These are phyloP conservation scores for Globisporangium cystogenes DNA, from an alignment of 352 stramenopile genomes.

Conservation along the genomic window DNA sequence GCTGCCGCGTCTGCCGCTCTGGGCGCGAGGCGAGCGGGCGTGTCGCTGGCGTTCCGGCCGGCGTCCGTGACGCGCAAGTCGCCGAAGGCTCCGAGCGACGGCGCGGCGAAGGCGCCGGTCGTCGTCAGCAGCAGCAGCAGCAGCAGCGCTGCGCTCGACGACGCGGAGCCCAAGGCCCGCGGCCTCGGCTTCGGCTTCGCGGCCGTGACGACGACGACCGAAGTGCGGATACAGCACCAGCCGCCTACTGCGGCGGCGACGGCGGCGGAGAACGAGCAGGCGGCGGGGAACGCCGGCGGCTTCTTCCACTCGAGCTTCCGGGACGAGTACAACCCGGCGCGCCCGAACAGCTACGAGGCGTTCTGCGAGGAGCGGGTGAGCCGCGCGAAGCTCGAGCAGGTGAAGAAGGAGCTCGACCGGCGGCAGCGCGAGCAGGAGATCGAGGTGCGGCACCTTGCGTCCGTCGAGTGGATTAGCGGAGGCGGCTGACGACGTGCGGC, in stretches of 20 bases:
- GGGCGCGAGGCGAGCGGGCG: constrained; percentile 10
- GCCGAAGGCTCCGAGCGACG: neutral
- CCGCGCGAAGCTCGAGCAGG: constrained; percentile 73
- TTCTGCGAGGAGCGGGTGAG: constrained; percentile 79
- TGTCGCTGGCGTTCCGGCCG: constrained; percentile 57
- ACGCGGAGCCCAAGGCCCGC: constrained; percentile 2
- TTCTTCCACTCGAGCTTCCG: constrained; percentile 74
- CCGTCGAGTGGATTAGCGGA: too few relatives aligned
- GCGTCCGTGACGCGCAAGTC: constrained; percentile 44
- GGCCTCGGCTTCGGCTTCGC: constrained; percentile 29
- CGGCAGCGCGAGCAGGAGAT: constrained; percentile 69
- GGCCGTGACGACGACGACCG: constrained; percentile 16
- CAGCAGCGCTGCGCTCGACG: neutral
- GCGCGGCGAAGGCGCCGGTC: neutral
- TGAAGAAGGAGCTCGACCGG: constrained; percentile 75
- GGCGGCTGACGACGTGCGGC: neutral
- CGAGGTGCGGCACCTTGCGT: constrained; percentile 39
- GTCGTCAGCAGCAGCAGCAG: neutral
- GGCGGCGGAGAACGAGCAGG: constrained; percentile 13
- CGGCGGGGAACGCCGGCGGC: constrained; percentile 15
- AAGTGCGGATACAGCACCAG: constrained; percentile 24
- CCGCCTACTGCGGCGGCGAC: neutral
- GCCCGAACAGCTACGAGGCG: constrained; percentile 87
- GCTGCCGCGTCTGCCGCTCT: neutral
- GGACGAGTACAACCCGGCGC: constrained; percentile 84